phyloP scores from a whole-genome alignment of 2,329 filamentous ascomycete species.

The Beauveria rudraprayagi region DNA sequence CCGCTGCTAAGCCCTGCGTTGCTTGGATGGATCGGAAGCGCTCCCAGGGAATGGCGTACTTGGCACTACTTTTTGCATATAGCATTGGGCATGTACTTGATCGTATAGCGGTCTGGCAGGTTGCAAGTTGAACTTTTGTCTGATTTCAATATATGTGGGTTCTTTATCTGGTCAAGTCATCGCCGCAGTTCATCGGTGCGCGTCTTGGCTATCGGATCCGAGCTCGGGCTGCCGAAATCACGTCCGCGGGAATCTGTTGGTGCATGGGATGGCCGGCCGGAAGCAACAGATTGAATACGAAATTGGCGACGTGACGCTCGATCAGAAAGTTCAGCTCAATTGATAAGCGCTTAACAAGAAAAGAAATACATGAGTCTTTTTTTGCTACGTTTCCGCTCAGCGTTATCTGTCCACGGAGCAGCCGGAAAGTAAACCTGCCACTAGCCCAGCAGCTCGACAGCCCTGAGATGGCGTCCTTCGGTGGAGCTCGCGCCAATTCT shows the following conservation, averaged over 20 bases:
- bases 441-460: too few species aligned
- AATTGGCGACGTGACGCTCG: neutral
- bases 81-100: neutral
- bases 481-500: neutral
- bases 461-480: neutral
- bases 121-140: neutral
- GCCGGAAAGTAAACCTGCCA: neutral
- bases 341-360: neutral
- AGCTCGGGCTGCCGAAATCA: neutral
- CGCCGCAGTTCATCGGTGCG: neutral
- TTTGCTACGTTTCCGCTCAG: neutral
- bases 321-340: neutral
- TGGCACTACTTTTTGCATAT: neutral
- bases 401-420: neutral
- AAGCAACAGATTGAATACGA: neutral
- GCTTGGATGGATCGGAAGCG: neutral
- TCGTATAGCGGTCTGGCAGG: neutral
- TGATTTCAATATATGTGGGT: neutral
- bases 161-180: too few species aligned
- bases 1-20: conserved; percentile 52
- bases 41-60: neutral
- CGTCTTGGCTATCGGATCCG: neutral
- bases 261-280: neutral
- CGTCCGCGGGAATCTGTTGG: neutral
- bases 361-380: neutral